phyloP scores from a whole-genome alignment of 805 yeast species.

The Millerago galiae region DNA sequence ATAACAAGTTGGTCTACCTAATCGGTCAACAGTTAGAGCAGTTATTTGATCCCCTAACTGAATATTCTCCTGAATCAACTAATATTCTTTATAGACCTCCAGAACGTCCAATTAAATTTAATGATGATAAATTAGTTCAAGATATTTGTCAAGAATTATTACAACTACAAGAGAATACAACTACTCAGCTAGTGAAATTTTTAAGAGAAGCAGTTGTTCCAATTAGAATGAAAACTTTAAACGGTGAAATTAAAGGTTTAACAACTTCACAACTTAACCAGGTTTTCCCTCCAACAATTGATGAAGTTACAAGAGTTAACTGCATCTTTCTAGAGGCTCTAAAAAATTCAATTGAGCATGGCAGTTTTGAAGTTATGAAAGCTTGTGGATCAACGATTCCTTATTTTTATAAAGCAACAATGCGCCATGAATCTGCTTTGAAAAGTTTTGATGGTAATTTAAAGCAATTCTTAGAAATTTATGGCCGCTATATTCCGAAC shows the following conservation, averaged over 20 bases:
- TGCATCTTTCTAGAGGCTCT: conserved; percentile 77
- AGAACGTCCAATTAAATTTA: conserved; percentile 14
- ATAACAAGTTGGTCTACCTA: conserved; percentile 68
- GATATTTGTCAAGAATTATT: conserved; percentile 63
- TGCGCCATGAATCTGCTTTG: conserved; percentile 91
- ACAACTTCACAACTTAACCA: conserved; percentile 66
- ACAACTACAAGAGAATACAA: conserved; percentile 59
- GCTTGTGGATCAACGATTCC: conserved; percentile 83
- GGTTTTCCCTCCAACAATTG: conserved; percentile 91
- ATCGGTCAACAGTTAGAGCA: conserved; percentile 85
- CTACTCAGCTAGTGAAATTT: conserved; percentile 67
- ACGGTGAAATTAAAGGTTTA: conserved; percentile 42
- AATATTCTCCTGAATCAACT: conserved; percentile 87
- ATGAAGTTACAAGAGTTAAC: conserved; percentile 86
- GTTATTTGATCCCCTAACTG: conserved; percentile 81
- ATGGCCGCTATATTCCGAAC: conserved; percentile 26
- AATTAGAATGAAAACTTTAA: conserved; percentile 60
- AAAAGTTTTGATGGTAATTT: conserved; percentile 49
- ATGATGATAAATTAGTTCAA: conserved; percentile 33
- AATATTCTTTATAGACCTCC: conserved; percentile 68
- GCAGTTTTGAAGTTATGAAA: conserved; percentile 68
- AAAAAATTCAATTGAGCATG: conserved; percentile 57
- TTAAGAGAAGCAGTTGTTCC: conserved; percentile 77
- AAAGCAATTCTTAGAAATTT: conserved; percentile 33
- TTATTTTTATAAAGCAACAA: conserved; percentile 86